A percentile compares a stretch with the other conserved stretches of the same genome.
Conservation (phyloP, 768 basidiomycete species). For the Auricularia auricula-judae region DNA sequence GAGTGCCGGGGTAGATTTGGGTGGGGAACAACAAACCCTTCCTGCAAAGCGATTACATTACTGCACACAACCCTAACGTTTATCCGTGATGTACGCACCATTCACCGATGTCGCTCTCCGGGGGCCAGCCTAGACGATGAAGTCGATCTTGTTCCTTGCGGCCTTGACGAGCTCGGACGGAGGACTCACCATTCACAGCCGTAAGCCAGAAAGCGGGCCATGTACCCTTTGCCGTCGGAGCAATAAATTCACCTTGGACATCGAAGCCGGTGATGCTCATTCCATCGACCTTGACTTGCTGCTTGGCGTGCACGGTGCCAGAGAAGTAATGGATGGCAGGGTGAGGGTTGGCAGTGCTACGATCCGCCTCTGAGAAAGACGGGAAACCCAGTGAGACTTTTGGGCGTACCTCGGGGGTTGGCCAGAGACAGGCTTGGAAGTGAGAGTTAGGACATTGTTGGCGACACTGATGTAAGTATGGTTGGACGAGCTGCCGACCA, state of each 20-base stretch:
- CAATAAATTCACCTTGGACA: constrained; percentile 31
- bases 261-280: constrained; percentile 26
- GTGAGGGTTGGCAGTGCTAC: constrained; percentile 26
- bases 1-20: too few species aligned
- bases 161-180: constrained; percentile 14
- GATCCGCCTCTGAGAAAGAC: not conserved
- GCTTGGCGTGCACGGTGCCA: constrained; percentile 31
- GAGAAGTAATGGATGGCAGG: constrained; percentile 30
- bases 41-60: too few species aligned
- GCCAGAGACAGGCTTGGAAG: constrained; percentile 30
- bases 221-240: constrained; percentile 28
- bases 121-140: constrained; percentile 26
- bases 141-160: too few species aligned
- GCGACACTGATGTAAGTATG: constrained; percentile 29
- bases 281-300: constrained; percentile 27
- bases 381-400: not conserved
- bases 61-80: constrained; percentile 16
- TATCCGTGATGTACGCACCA: constrained; percentile 17
- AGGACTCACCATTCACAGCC: not conserved
- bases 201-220: constrained; percentile 36
- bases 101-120: constrained; percentile 33
- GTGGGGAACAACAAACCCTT: not conserved
- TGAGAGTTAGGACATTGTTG: constrained; percentile 28
- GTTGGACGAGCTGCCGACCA: constrained; percentile 30
- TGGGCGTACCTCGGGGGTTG: constrained; percentile 20